A percentile compares a stretch with the other conserved stretches of the same genome.
Conservation (phyloP, 208 protist genomes). For the Trichomonas tenax region DNA sequence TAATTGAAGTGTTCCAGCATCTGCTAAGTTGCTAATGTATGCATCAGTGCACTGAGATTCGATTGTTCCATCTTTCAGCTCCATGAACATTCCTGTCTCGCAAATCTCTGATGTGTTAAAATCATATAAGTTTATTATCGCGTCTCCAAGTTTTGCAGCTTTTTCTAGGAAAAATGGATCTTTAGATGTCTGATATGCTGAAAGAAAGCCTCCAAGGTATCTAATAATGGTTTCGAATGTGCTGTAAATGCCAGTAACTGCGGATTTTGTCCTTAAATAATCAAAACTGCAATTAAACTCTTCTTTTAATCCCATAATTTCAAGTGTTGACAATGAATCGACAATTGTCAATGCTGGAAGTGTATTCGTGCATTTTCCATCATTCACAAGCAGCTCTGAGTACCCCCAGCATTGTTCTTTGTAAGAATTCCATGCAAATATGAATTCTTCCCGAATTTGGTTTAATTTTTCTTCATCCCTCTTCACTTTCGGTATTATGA, state of each 20-base stretch:
- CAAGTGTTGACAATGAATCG: not conserved
- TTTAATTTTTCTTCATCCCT: constrained; percentile 24
- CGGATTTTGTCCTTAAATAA: not conserved
- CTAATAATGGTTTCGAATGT: constrained; percentile 58
- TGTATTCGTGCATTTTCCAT: constrained; percentile 24
- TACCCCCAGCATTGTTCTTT: constrained; percentile 50
- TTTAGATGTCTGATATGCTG: constrained; percentile 47
- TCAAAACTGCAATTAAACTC: not conserved
- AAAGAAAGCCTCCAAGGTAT: constrained; percentile 50
- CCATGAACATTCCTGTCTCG: not conserved
- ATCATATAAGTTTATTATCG: not conserved
- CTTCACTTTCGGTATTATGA: not conserved
- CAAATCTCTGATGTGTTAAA: not conserved
- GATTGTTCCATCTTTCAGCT: not conserved
- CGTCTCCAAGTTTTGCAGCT: not conserved
- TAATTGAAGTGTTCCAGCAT: not conserved
- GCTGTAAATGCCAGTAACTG: not conserved
- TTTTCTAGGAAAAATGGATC: constrained; percentile 38
- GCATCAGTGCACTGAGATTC: not conserved
- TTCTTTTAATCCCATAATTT: not conserved
- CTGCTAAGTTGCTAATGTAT: constrained; percentile 3
- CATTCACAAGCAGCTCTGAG: constrained; percentile 54
- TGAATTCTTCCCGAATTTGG: constrained; percentile 23
- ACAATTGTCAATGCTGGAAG: constrained; percentile 21
- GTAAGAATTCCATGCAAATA: constrained; percentile 41